Evolutionary conservation across 1,284 basidiomycete genomes (phyloP).

Genomic region (Ustilago tritici): DNA sequence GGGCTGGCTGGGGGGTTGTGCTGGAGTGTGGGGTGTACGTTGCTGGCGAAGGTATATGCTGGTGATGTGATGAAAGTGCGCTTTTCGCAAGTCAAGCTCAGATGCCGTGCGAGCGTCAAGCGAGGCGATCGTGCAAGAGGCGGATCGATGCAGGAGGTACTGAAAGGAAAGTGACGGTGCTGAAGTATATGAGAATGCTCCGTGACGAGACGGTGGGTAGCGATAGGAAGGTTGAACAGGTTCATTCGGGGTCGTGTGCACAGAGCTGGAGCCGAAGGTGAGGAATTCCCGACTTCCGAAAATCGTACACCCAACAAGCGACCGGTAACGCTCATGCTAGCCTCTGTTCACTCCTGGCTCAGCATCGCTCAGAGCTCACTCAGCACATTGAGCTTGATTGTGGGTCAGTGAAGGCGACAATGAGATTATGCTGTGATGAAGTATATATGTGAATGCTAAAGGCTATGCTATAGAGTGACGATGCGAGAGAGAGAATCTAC

Average conservation of each 20-base stretch:
- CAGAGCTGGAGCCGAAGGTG: background rate
- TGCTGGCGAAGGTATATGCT: background rate
- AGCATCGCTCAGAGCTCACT: background rate
- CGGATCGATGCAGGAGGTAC: too few species aligned
- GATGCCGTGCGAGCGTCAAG: background rate
- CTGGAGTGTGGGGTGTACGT: background rate
- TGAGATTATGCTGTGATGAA: background rate
- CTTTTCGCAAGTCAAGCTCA: background rate
- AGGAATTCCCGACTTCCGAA: constrained; percentile 18
- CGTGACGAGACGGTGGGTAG: background rate
- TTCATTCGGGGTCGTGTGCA: constrained; percentile 18
- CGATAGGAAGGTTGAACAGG: background rate
- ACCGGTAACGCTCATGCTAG: background rate
- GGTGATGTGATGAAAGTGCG: background rate
- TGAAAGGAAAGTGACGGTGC: background rate
- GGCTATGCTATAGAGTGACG: constrained; percentile 8
- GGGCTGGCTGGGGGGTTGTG: background rate
- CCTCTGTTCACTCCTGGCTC: background rate
- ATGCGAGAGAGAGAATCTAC: constrained; percentile 8
- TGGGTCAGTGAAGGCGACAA: background rate
- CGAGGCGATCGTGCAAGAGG: too few species aligned
- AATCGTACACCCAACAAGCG: background rate
- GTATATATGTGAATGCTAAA: constrained; percentile 16
- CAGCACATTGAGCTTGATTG: background rate
- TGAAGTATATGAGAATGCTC: background rate